Percentiles rank a stretch among this genome's conserved stretches.
Evolutionary conservation across 306 rosid species (phyloP).

Genomic region (Sphenostylis stenocarpa): DNA sequence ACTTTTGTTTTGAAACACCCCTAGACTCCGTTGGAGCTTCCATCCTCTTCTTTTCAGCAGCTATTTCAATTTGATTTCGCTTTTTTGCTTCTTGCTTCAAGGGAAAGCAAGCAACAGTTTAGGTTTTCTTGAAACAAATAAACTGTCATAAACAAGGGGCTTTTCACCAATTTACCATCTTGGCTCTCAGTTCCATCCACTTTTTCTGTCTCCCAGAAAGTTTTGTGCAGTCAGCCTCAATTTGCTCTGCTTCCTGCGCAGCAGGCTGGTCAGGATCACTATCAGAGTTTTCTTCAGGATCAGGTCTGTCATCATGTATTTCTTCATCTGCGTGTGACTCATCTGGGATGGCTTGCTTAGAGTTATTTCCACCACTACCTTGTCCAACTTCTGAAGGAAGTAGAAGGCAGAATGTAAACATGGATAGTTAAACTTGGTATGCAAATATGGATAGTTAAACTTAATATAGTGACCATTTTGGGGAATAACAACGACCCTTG

Average conservation of each 20-base stretch:
- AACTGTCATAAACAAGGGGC: not conserved
- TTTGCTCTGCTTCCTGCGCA: constrained; percentile 21
- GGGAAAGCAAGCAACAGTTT: constrained; percentile 1
- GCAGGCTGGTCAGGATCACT: constrained; percentile 52
- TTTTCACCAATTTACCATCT: constrained; percentile 58
- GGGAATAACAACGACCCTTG: not conserved
- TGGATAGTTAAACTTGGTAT: not conserved
- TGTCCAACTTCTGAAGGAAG: constrained; percentile 42
- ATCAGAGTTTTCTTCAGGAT: constrained; percentile 51
- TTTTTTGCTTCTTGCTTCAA: constrained; percentile 82
- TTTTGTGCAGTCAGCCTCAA: constrained; percentile 37
- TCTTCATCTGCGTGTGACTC: constrained; percentile 48
- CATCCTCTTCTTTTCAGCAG: constrained; percentile 92
- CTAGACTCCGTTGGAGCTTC: constrained; percentile 88
- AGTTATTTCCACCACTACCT: constrained; percentile 44
- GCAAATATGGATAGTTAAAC: not conserved
- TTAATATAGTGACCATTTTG: not conserved
- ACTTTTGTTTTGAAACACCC: constrained; percentile 94
- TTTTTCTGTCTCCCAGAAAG: constrained; percentile 82
- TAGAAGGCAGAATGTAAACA: constrained; percentile 2
- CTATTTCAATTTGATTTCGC: constrained; percentile 88
- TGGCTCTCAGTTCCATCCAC: constrained; percentile 80
- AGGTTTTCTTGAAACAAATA: constrained; percentile 5
- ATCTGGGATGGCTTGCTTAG: constrained; percentile 39
- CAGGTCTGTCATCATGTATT: constrained; percentile 49